phyloP scores from a whole-genome alignment of 2,329 filamentous ascomycete genomes.

The Raffaelea albimanens region DNA sequence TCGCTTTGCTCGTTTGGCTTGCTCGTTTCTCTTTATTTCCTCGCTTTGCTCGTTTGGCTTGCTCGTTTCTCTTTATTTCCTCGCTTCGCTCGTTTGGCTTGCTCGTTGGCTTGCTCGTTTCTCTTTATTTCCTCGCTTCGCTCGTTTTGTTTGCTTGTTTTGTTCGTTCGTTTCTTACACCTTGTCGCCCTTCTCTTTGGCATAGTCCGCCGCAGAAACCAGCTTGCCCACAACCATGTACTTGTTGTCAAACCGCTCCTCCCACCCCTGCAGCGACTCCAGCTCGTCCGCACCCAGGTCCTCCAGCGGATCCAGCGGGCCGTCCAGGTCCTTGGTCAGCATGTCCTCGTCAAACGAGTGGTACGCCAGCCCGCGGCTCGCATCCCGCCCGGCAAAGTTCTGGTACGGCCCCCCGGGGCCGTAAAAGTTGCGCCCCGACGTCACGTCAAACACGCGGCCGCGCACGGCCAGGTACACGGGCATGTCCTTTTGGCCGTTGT shows the following conservation, averaged over 20 bases:
- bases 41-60: no score
- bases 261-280: conserved; percentile 82
- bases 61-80: no score
- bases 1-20: no score
- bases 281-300: conserved; percentile 66
- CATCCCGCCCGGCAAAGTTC: conserved; percentile 93
- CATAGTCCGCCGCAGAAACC: conserved; percentile 43
- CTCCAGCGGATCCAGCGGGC: conserved; percentile 66
- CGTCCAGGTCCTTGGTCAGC: conserved; percentile 85
- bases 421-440: conserved; percentile 83
- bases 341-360: conserved; percentile 93
- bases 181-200: conserved; percentile 12
- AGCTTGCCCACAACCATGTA: conserved; percentile 90
- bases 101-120: no score
- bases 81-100: no score
- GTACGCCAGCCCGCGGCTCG: conserved; percentile 75
- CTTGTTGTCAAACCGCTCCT: conserved; percentile 87
- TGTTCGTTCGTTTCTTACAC: background rate
- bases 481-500: conserved; percentile 63
- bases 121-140: background rate
- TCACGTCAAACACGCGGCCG: conserved; percentile 85
- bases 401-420: conserved; percentile 89
- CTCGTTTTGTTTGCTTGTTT: background rate
- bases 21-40: no score
- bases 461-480: conserved; percentile 89